Conservation (phyloP, 371 early-diverging fungal genomes). For the Dichotomocladium elegans region DNA sequence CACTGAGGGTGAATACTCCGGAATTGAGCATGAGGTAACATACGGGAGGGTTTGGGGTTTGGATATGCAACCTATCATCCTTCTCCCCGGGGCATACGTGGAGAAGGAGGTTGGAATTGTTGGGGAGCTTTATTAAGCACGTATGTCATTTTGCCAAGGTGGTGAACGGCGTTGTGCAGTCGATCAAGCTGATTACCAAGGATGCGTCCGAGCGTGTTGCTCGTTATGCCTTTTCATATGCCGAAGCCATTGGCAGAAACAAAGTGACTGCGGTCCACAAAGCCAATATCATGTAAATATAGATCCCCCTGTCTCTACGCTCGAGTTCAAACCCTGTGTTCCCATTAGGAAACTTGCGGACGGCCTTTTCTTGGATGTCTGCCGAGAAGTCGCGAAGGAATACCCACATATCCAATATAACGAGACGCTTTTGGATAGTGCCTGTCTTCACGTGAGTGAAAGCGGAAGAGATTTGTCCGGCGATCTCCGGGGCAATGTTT, state of each 20-base stretch:
- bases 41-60: no score
- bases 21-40: constrained; percentile 94
- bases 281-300: constrained; percentile 55
- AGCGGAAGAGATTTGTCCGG: neutral
- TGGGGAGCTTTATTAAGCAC: no score
- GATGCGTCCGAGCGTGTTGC: constrained; percentile 94
- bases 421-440: constrained; percentile 90
- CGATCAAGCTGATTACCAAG: constrained; percentile 97
- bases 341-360: constrained; percentile 82
- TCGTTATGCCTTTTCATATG: constrained; percentile 94
- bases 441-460: constrained; percentile 72
- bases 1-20: constrained; percentile 99
- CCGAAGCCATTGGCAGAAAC: constrained; percentile 83
- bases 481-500: neutral
- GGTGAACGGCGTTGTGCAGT: constrained; percentile 95
- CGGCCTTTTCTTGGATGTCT: constrained; percentile 94
- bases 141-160: no score
- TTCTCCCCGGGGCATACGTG: no score
- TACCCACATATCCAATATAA: constrained; percentile 92
- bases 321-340: neutral
- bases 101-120: no score
- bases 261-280: constrained; percentile 97
- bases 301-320: neutral
- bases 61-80: neutral
- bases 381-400: constrained; percentile 86